Evolutionary conservation across 352 stramenopile genomes (phyloP), one percentile per base, ranked within the genome.

Genomic region (Pythium biforme): DNA sequence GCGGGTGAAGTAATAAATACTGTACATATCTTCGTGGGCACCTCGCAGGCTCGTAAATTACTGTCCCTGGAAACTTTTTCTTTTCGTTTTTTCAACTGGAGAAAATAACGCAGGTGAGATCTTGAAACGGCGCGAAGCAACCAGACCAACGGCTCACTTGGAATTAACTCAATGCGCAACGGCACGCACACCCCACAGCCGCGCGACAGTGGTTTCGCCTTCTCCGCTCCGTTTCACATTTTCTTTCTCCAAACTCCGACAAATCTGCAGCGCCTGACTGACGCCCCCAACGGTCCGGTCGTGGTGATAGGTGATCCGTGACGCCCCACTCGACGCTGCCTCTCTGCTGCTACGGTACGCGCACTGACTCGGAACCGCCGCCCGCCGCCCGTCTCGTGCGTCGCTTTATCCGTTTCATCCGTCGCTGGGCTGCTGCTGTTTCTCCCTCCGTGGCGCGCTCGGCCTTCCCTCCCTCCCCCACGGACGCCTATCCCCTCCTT

Each of bases 91-190:
- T 37, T 12, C 31, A 37, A 10, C 31, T 10, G 31, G 7, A 37
- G 31, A 37, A 37, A 37, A 37, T 12, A 1, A 37, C 31, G 14
- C 37, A n/a, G n/a, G n/a, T 43, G 37, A 43, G 37, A 40, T 62
- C 55, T 62, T 43, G 55, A 54, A 53, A 53, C 41, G 55, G 10
- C 45, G 27, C 39, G 26, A 11, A 4, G 29, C 9, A 4, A 11
- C 8, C 4, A 37, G 31, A 11, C 31, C n/a, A 37, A 37, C 31
- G 37, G 12, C 37, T 43, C 37, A 43, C 6, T 43, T 20, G 37
- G 37, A 20, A 43, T 43, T 43, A 43, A 43, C 31, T 37, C 8
- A 37, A 37, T 11, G 31, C 2, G 10, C 8, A 37, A 8, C 31
- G 31, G 14, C n/a, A n/a, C n/a, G n/a, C n/a, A n/a, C n/a, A n/a